A percentile compares a stretch with the other conserved stretches of the same genome.
These are phyloP conservation scores for Suillus americanus DNA, from an alignment of 768 basidiomycete genomes.

Conservation along the genomic window DNA sequence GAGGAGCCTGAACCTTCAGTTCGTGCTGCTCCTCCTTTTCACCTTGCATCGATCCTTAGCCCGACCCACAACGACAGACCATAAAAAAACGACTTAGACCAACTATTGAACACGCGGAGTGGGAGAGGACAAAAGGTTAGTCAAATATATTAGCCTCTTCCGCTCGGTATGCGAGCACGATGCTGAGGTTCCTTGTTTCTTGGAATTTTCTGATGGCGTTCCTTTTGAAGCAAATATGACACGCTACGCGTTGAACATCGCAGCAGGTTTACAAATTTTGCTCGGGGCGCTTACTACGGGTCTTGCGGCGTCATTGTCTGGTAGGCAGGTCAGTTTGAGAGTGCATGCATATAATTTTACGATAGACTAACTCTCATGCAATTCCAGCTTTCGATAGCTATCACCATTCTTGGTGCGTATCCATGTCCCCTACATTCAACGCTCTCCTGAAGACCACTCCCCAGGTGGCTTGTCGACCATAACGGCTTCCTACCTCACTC, in stretches of 20 bases:
- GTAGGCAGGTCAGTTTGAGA: slow-evolving; percentile 37
- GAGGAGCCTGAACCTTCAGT: slow-evolving; percentile 6
- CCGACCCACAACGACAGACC: slow-evolving; percentile 29
- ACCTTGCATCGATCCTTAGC: neutral
- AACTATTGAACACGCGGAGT: slow-evolving; percentile 47
- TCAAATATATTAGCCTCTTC: neutral
- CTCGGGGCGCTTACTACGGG: slow-evolving; percentile 70
- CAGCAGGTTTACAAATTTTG: slow-evolving; percentile 62
- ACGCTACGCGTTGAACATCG: slow-evolving; percentile 39
- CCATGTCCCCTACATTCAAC: neutral
- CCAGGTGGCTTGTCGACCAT: slow-evolving; percentile 64
- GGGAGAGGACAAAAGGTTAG: slow-evolving; percentile 47
- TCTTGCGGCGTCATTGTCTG: slow-evolving; percentile 46
- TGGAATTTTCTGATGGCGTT: slow-evolving; percentile 4
- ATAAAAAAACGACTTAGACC: slow-evolving; percentile 54
- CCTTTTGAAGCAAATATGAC: slow-evolving; percentile 29
- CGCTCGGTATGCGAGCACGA: slow-evolving; percentile 7
- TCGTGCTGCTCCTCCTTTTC: slow-evolving; percentile 6
- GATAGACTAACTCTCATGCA: neutral
- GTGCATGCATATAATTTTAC: neutral
- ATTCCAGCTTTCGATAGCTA: slow-evolving; percentile 28
- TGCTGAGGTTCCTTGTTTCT: too few species aligned
- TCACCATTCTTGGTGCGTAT: slow-evolving; percentile 38
- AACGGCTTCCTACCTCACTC: slow-evolving; percentile 71
- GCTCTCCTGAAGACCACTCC: neutral